Percentiles rank a stretch among this genome's conserved stretches.
Evolutionary conservation across 1,139 yeast genomes (phyloP).

Genomic region (Pichia sp.): DNA sequence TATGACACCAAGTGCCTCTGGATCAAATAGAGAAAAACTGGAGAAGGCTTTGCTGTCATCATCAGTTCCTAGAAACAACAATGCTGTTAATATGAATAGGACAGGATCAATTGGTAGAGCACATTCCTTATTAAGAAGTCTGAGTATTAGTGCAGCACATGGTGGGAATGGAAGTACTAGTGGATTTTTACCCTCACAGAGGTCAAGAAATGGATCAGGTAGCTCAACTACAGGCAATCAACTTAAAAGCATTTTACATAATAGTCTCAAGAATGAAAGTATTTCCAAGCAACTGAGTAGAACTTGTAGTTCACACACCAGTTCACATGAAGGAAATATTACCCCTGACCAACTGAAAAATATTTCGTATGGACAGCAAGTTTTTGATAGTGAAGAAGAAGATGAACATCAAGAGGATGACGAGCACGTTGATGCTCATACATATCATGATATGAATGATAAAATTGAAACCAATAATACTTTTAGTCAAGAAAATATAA

Average conservation of each 20-base stretch:
- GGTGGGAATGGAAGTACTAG: not conserved
- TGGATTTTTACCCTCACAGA: not conserved
- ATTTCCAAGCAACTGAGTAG: not conserved
- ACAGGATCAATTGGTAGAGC: slow-evolving; percentile 9
- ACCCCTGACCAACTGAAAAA: slow-evolving; percentile 22
- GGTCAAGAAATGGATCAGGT: slow-evolving; percentile 13
- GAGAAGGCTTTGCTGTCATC: not conserved
- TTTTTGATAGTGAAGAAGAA: slow-evolving; percentile 49
- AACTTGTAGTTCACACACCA: not conserved
- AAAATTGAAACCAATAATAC: not conserved
- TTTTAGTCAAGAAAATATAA: not conserved
- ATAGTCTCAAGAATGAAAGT: slow-evolving; percentile 7
- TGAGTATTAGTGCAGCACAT: slow-evolving; percentile 6
- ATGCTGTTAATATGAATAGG: not conserved
- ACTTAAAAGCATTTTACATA: slow-evolving; percentile 8
- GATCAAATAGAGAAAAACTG: not conserved
- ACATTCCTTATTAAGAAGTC: slow-evolving; percentile 8
- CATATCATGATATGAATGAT: not conserved
- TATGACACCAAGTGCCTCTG: not conserved
- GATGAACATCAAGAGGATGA: not conserved
- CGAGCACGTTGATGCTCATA: slow-evolving; percentile 1
- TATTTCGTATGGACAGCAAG: slow-evolving; percentile 41
- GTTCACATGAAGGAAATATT: slow-evolving; percentile 5
- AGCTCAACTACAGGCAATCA: slow-evolving; percentile 11
- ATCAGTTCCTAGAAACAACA: not conserved